Base-by-base conservation (phyloP, 495 filamentous ascomycete genomes). In the Pseudotulostoma volvatum region DNA sequence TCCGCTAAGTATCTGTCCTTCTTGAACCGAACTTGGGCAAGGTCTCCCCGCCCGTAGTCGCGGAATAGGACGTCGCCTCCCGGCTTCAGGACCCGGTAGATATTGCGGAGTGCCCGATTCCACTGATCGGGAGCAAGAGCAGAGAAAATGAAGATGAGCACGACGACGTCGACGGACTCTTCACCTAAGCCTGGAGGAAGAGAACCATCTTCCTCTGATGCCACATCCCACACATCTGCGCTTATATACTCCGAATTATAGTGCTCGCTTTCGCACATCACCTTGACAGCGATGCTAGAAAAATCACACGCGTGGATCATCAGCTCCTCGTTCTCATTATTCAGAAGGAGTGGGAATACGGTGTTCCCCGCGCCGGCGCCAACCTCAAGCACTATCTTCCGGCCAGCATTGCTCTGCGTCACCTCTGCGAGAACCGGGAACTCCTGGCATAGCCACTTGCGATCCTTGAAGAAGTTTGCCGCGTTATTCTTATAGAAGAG, bases 111-210 rank as follows among this genome's bases (percentile, higher is more conserved):
- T 9, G 90, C 87, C 41, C 70, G 67, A 35, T 68, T 55, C 90
- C 90, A 97, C 58, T 97, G 85, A 34, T 55, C 52, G 1, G 90
- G 90, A 7, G 77, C 73, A 18, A 97, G 61, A 1, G 90, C 90
- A 16, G 87, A 94, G 66, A 96, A 95, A 44, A 95, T 84, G 63
- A 97, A 97, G 37, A 97, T 81, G 64, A 97, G 77, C 15, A 97
- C 56, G 21, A 93, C 84, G 11, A 94, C 71, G 54, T 97, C 90
- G 25, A 93, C 84, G 16, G 73, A 79, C 7, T 67, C 79, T 43
- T 79, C 73, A 18, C 61, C 61, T n/a, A 96, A 53, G 1, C 76
- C 80, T 2, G 82, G 80, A 0, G 88, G 88, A 5, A 94, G 57
- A 4, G 48, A 49, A 3, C 61, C 60, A 1, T 43, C 43, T 0